Conservation (phyloP, 1,284 basidiomycete genomes). For the Cutaneotrichosporon mucoides region DNA sequence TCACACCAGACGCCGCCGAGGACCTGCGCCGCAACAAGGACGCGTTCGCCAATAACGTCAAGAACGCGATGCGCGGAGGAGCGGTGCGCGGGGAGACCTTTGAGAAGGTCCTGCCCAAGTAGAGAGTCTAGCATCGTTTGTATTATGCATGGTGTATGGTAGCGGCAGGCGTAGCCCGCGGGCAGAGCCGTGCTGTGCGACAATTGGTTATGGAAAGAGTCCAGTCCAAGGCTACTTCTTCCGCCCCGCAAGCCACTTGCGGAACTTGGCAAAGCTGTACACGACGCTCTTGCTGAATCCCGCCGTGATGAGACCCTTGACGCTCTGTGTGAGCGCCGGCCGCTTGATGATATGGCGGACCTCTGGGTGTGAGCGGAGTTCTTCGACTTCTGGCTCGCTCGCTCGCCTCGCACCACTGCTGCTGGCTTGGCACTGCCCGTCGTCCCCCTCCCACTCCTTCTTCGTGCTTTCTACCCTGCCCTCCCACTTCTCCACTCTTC, state of each 20-base stretch:
- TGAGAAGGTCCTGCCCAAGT: conserved; percentile 59
- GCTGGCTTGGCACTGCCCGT: too few species aligned
- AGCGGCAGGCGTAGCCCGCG: neutral
- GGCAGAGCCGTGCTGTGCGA: too few species aligned
- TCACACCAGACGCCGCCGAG: conserved; percentile 71
- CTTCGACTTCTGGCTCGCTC: neutral
- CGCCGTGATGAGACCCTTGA: conserved; percentile 82
- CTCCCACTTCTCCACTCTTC: too few species aligned
- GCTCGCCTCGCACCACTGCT: too few species aligned
- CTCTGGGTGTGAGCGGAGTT: conserved; percentile 53
- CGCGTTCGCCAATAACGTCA: conserved; percentile 75
- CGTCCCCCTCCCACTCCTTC: too few species aligned
- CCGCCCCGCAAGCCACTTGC: conserved; percentile 67
- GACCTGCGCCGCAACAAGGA: conserved; percentile 82
- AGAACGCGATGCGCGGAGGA: conserved; percentile 73
- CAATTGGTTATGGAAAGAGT: neutral
- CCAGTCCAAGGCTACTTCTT: conserved; percentile 10
- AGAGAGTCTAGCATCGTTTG: conserved; percentile 5
- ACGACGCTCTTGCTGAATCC: conserved; percentile 71
- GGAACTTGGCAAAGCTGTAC: conserved; percentile 70
- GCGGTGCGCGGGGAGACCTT: conserved; percentile 70
- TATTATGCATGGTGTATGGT: neutral
- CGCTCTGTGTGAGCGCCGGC: conserved; percentile 75
- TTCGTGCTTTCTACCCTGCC: too few species aligned
- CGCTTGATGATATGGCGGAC: conserved; percentile 70